Conservation (phyloP, 257 asterid genomes). For the Solanum lycopersicoides region DNA sequence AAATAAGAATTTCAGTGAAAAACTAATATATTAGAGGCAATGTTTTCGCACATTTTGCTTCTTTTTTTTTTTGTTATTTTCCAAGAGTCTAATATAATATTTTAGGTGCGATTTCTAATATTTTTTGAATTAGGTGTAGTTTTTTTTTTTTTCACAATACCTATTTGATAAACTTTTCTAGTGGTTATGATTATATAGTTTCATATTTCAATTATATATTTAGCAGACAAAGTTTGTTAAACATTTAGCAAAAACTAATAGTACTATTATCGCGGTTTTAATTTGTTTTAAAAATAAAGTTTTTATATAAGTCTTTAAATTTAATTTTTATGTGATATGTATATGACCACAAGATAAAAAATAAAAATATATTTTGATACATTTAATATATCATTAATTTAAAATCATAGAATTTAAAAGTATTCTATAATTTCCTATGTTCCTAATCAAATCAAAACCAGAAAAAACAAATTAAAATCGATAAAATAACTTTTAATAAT, state of each 20-base stretch:
- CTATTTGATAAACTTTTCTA: background rate
- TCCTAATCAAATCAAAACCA: too few species aligned
- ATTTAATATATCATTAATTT: too few species aligned
- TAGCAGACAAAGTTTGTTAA: background rate
- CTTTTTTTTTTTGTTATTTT: background rate
- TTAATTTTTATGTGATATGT: too few species aligned
- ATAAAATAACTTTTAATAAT: background rate
- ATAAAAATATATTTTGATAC: too few species aligned
- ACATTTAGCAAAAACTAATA: background rate
- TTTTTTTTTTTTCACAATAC: background rate
- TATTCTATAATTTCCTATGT: too few species aligned
- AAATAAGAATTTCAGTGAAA: background rate
- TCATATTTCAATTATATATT: background rate
- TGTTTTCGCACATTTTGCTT: background rate
- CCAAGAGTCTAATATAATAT: background rate
- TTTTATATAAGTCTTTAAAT: too few species aligned
- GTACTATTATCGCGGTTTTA: background rate
- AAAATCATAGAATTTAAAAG: too few species aligned
- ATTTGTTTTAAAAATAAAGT: too few species aligned
- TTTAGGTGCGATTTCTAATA: background rate
- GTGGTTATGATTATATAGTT: background rate
- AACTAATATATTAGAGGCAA: background rate
- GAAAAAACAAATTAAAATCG: background rate
- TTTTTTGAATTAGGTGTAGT: background rate
- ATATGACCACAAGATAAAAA: too few species aligned